Conservation (phyloP, 768 basidiomycete species). For the Suillus paluster region DNA sequence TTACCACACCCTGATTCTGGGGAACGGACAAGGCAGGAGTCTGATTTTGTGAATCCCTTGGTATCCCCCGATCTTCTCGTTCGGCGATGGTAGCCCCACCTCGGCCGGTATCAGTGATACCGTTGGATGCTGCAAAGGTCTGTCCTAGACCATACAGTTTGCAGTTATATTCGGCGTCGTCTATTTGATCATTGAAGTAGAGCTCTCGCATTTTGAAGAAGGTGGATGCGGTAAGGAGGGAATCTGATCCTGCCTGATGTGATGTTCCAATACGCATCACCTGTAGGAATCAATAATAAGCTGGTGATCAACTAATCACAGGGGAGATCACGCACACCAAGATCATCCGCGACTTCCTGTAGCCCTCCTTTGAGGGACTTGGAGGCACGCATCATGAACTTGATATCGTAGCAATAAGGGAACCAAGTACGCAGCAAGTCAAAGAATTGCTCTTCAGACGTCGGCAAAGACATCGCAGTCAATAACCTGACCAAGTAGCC, state of each 20-base stretch:
- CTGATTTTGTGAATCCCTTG: conserved; percentile 57
- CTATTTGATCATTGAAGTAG: conserved; percentile 90
- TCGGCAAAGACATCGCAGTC: conserved; percentile 83
- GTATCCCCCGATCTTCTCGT: conserved; percentile 65
- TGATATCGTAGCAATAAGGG: conserved; percentile 96
- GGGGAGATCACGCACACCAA: conserved; percentile 67
- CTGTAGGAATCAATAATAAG: conserved; percentile 42
- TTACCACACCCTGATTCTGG: conserved; percentile 47
- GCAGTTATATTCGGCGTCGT: conserved; percentile 81
- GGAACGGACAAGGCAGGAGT: conserved; percentile 48
- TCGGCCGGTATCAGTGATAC: conserved; percentile 64
- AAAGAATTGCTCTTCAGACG: conserved; percentile 90
- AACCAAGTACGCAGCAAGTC: conserved; percentile 90
- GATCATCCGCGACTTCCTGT: conserved; percentile 95
- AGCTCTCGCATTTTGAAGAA: conserved; percentile 96
- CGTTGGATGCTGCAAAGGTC: conserved; percentile 72
- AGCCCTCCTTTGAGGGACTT: conserved; percentile 86
- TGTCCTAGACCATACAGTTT: conserved; percentile 85
- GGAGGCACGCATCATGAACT: conserved; percentile 89
- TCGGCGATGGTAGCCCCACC: conserved; percentile 84
- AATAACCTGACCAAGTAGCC: conserved; percentile 97
- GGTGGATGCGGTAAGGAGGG: conserved; percentile 87
- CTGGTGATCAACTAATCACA: background rate
- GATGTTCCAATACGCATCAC: conserved; percentile 87
- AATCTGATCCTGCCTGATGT: conserved; percentile 98